phyloP scores from a whole-genome alignment of 176 grass and related monocot species.

The Triticum urartu region DNA sequence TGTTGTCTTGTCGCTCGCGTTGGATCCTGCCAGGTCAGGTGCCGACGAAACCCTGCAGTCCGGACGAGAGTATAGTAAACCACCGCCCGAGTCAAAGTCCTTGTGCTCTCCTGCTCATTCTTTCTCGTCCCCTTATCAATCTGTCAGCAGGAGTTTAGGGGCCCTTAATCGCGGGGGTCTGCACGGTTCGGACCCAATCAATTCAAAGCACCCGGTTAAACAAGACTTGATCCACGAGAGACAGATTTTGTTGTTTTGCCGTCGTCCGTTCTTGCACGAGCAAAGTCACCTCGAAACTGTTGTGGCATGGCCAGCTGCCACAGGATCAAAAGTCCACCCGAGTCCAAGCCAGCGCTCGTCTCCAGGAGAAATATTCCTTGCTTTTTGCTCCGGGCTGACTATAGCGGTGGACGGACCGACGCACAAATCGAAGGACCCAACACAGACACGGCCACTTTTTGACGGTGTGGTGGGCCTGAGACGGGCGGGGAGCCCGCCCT shows the following conservation, averaged over 20 bases:
- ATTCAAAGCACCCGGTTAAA: not conserved
- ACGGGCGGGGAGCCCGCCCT: not conserved
- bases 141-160: not conserved
- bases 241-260: not conserved
- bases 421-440: not conserved
- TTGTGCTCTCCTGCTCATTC: not conserved
- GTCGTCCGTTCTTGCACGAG: not conserved
- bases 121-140: not conserved
- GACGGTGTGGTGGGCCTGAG: not conserved
- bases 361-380: constrained; percentile 36
- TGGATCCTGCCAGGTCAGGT: constrained; percentile 1
- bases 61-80: not conserved
- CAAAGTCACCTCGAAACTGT: constrained; percentile 31
- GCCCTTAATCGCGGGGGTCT: not conserved
- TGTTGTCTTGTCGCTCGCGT: not conserved
- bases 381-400: not conserved
- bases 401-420: not conserved
- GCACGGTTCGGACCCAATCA: not conserved
- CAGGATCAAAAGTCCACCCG: not conserved
- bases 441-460: not conserved
- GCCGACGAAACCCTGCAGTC: not conserved
- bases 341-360: constrained; percentile 16
- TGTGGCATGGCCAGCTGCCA: not conserved
- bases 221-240: not conserved
- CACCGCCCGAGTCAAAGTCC: not conserved